Evolutionary conservation across 768 basidiomycete genomes (phyloP).

Genomic region (Mycena sanguinolenta): DNA sequence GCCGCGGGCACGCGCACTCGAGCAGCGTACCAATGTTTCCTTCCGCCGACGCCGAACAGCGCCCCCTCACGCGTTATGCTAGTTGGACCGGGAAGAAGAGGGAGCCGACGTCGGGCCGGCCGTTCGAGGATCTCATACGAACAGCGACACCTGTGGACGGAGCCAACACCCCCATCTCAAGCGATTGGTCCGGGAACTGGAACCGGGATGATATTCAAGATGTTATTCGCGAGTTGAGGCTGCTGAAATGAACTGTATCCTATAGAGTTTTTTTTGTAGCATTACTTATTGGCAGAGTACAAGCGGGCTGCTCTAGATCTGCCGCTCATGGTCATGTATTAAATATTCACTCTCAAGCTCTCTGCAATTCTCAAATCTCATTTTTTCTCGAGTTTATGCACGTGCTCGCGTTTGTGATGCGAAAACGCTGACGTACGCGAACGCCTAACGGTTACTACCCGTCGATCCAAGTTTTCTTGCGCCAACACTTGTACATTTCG

Average conservation of each 20-base stretch:
- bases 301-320: conserved; percentile 23
- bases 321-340: conserved; percentile 1
- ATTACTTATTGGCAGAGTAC: conserved; percentile 14
- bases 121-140: conserved; percentile 23
- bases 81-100: conserved; percentile 23
- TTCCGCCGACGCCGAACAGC: background rate
- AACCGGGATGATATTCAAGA: conserved; percentile 37
- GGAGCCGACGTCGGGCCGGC: conserved; percentile 16
- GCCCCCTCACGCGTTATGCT: conserved; percentile 10
- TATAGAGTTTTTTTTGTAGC: conserved; percentile 17
- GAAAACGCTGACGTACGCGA: no score
- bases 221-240: conserved; percentile 31
- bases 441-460: no score
- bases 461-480: no score
- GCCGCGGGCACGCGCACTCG: conserved; percentile 26
- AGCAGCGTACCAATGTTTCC: conserved; percentile 26
- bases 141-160: background rate
- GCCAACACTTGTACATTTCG: background rate
- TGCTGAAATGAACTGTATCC: conserved; percentile 27
- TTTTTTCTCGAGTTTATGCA: no score
- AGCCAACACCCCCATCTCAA: conserved; percentile 28
- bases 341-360: background rate
- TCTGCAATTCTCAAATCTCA: no score
- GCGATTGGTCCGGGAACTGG: conserved; percentile 34
- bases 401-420: no score